Evolutionary conservation across 768 basidiomycete species (phyloP), one percentile per base, ranked within the genome.

Genomic region (Psilocybe azurescens): DNA sequence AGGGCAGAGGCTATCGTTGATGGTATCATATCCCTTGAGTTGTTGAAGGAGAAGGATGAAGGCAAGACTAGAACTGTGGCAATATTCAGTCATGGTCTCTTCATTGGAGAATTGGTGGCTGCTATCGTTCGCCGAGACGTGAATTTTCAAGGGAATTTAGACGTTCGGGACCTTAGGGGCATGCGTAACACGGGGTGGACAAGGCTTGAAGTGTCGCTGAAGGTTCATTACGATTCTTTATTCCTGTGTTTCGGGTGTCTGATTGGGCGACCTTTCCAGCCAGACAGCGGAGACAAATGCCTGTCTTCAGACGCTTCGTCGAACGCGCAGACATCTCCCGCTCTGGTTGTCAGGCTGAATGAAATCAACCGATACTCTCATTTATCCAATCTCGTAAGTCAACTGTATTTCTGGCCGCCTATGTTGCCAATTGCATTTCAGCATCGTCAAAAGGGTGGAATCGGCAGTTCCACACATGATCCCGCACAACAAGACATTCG

Each of bases 401-500:
- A 29, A 24, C 39, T 16, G 8, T 52, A 53, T 49, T 32, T 11
- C 14, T 36, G 53, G 10, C 54, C 20, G 46, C 6, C 8, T 44
- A 36, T 48, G 41, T 32, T 18, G 54, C 62, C 56, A 55, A 62
- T 28, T 16, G 57, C 5, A 39, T 36, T 60, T 46, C 54, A 77
- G 75, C 70, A 71, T 55, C 86, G 93, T 3, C 93, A 95, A 72
- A 85, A 81, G 61, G 91, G 91, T 2, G 92, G 94, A 1, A 89
- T 93, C 50, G 89, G 91, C 5, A 87, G 85, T 51, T 72, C 83
- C 11, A 84, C 88, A 1, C 83, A 89, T 69, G 93, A 95, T 69
- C 86, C 87, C 32, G 85, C 85, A 61, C 93, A 96, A 71, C 80
- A 83, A 64, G 86, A 89, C 69, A 89, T 95, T 50, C 83, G 90